Conservation (phyloP, 805 yeast species). For the Ogataea populi-albae region DNA sequence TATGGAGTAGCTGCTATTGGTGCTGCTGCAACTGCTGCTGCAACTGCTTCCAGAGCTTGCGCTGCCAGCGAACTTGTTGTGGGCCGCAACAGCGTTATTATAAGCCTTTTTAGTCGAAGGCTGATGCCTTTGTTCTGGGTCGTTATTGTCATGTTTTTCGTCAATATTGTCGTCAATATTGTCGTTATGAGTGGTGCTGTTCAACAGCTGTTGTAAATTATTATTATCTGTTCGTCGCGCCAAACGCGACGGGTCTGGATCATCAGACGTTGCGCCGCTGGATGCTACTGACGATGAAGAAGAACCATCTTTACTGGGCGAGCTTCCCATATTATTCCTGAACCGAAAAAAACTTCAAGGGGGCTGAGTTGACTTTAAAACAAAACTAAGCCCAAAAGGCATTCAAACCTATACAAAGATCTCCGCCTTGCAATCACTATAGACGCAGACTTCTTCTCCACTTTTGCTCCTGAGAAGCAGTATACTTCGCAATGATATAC, state of each 20-base stretch:
- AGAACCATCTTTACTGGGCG: slow-evolving; percentile 38
- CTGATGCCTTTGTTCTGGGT: not conserved
- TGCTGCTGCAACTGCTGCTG: slow-evolving; percentile 1
- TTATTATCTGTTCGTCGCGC: slow-evolving; percentile 21
- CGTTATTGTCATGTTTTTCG: not conserved
- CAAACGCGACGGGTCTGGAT: slow-evolving; percentile 34
- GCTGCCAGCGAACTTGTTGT: too few species aligned
- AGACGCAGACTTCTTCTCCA: too few species aligned
- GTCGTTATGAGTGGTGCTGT: slow-evolving; percentile 7
- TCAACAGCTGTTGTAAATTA: slow-evolving; percentile 12
- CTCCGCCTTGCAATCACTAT: too few species aligned
- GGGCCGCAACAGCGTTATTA: too few species aligned
- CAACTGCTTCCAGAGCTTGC: not conserved
- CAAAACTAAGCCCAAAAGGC: too few species aligned
- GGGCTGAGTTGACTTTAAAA: too few species aligned
- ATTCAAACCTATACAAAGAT: too few species aligned
- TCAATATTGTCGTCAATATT: not conserved
- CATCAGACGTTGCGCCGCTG: slow-evolving; percentile 28
- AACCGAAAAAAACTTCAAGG: too few species aligned
- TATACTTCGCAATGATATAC: too few species aligned
- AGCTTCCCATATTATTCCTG: slow-evolving; percentile 33
- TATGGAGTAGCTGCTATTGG: not conserved
- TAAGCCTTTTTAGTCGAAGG: too few species aligned
- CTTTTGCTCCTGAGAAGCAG: too few species aligned
- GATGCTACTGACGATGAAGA: slow-evolving; percentile 34